These are phyloP conservation scores for Arachis monticola DNA, from an alignment of 331 rosid genomes.

Conservation along the genomic window DNA sequence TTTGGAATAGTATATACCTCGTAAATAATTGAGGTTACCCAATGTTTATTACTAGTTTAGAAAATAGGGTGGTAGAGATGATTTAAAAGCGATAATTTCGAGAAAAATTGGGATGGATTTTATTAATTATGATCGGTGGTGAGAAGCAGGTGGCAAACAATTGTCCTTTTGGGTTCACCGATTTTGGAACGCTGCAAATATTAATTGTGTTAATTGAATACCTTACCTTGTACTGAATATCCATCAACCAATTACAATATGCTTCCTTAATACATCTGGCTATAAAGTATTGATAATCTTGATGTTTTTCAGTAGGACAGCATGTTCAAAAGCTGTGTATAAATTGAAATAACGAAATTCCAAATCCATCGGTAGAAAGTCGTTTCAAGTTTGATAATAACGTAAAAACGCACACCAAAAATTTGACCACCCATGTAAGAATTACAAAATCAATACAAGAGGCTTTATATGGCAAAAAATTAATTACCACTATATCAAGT, in stretches of 20 bases:
- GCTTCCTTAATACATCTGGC: conserved; percentile 15
- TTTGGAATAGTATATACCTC: no score
- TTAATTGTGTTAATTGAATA: not conserved
- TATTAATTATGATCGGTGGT: no score
- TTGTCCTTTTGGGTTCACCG: not conserved
- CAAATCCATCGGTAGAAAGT: conserved; percentile 33
- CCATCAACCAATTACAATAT: not conserved
- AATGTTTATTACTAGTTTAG: no score
- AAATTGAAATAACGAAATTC: conserved; percentile 38
- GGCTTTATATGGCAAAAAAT: no score
- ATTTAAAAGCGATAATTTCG: no score
- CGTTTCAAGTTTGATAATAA: conserved; percentile 39
- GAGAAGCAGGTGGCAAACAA: no score
- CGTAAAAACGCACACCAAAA: conserved; percentile 67
- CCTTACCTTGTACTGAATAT: not conserved
- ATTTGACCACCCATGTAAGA: conserved; percentile 68
- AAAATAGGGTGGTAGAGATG: no score
- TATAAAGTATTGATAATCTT: not conserved
- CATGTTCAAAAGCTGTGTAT: conserved; percentile 14
- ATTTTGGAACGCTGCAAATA: no score
- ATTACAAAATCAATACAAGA: conserved; percentile 50
- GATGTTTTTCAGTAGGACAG: conserved; percentile 8
- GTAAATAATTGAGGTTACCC: no score
- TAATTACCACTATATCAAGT: no score
- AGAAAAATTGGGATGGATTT: no score